Base-by-base conservation (phyloP, 495 filamentous ascomycete species). In the Daldinia decipiens region DNA sequence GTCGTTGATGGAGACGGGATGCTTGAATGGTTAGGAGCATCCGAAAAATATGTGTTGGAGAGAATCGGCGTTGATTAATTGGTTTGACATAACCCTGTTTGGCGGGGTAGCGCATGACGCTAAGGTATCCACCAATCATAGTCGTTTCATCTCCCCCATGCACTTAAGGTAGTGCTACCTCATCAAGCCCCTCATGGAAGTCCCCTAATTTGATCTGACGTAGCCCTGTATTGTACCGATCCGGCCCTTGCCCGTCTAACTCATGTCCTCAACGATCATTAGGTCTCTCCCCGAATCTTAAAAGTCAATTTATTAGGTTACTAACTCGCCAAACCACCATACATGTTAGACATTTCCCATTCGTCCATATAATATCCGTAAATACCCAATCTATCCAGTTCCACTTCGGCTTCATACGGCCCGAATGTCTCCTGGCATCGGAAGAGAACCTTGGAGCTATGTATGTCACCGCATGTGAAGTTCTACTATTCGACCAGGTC, bases 11-110 rank as follows among this genome's bases (percentile, higher is more conserved):
- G 60, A 31, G 40, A 43, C 36, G 17, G 12, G 3, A 26, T 29
- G 34, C 15, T 39, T 54, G 34, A 58, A 29, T 21, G 31, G 39
- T 60, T 12, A 61, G 52, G 34, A 71, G 68, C 61, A 45, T 47
- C 56, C 50, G 43, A 67, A 55, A 56, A 64, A 40, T 29, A 64
- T 17, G n/a, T 56, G 32, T 51, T 67, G 64, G 69, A 72, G 69
- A 59, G 47, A 54, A 55, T 60, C 17, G 31, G 8, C 7, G 27
- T 29, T 26, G 36, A 47, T 68, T 56, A 29, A 72, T 26, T 72
- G 60, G 70, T 27, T 55, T 17, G 31, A 43, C 6, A 27, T 1
- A 7, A 59, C 32, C 63, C 24, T 52, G 40, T 17, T 68, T 65
- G 27, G 65, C 60, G 70, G 70, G 65, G 70, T 67, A 65, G 19